Evolutionary conservation across 805 yeast species (phyloP).

Genomic region (Ogataea trehalophila): DNA sequence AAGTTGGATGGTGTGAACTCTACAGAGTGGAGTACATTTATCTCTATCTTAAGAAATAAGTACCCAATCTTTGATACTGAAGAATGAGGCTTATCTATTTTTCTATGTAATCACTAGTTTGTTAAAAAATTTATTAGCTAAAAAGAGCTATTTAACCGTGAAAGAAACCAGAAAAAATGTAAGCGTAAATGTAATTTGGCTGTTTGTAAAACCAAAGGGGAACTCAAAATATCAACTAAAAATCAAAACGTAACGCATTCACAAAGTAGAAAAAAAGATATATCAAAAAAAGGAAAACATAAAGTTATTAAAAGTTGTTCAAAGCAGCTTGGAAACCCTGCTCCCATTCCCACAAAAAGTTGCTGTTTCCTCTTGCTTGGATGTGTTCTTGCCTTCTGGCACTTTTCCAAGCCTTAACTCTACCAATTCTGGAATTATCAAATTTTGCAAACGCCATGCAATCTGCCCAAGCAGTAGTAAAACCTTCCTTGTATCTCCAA

Average conservation of each 20-base stretch:
- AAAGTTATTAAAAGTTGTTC: slow-evolving; percentile 30
- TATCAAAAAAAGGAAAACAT: not conserved
- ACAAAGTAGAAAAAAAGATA: not conserved
- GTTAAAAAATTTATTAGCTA: not conserved
- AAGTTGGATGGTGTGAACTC: slow-evolving; percentile 16
- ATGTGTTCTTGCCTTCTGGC: slow-evolving; percentile 63
- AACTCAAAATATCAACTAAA: no score
- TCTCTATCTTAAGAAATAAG: slow-evolving; percentile 12
- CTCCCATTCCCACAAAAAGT: slow-evolving; percentile 80
- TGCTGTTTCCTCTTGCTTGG: slow-evolving; percentile 47
- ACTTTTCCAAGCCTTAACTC: slow-evolving; percentile 61
- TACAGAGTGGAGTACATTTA: slow-evolving; percentile 21
- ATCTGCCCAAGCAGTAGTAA: slow-evolving; percentile 71
- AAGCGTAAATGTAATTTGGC: no score
- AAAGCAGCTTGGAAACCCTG: slow-evolving; percentile 75
- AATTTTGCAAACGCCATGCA: slow-evolving; percentile 61
- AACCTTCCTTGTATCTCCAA: slow-evolving; percentile 78
- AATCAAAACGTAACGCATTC: no score
- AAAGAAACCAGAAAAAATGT: no score
- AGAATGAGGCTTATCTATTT: slow-evolving; percentile 5
- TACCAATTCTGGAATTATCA: slow-evolving; percentile 69
- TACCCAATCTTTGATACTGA: slow-evolving; percentile 22
- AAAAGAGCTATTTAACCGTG: no score
- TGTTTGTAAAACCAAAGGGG: no score
- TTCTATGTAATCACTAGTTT: not conserved